Conservation (phyloP, 2,329 filamentous ascomycete genomes). For the Trichoderma oligosporum region DNA sequence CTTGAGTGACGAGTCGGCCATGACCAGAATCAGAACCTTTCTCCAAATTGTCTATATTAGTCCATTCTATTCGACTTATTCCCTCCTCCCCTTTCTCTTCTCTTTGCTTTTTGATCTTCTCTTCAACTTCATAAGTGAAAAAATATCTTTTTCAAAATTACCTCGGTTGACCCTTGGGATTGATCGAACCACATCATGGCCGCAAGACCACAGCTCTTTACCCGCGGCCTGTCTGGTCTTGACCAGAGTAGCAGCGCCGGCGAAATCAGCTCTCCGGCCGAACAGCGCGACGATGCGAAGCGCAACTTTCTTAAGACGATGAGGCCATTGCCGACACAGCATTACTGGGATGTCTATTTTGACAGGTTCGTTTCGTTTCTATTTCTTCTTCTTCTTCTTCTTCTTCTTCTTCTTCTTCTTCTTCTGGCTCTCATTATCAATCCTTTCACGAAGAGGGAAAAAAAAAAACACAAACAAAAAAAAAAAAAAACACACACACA, state of each 20-base stretch:
- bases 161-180: too few species aligned
- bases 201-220: slow-evolving; percentile 55
- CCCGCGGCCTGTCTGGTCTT: slow-evolving; percentile 59
- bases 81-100: background rate
- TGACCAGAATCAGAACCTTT: too few species aligned
- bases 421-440: too few species aligned
- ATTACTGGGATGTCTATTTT: slow-evolving; percentile 74
- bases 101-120: background rate
- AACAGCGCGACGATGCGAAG: slow-evolving; percentile 74
- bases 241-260: slow-evolving; percentile 57
- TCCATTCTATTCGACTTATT: background rate
- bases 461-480: background rate
- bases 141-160: too few species aligned
- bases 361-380: slow-evolving; percentile 44
- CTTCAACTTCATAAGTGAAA: too few species aligned
- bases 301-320: slow-evolving; percentile 75
- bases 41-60: background rate
- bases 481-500: background rate
- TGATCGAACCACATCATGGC: slow-evolving; percentile 45
- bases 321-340: slow-evolving; percentile 70
- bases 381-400: background rate
- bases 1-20: too few species aligned
- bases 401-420: background rate
- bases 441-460: background rate
- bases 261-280: slow-evolving; percentile 64